Percentiles rank a stretch among this genome's conserved stretches.
phyloP scores from a whole-genome alignment of 2,329 filamentous ascomycete genomes.

The Dothidotthia symphoricarpi region DNA sequence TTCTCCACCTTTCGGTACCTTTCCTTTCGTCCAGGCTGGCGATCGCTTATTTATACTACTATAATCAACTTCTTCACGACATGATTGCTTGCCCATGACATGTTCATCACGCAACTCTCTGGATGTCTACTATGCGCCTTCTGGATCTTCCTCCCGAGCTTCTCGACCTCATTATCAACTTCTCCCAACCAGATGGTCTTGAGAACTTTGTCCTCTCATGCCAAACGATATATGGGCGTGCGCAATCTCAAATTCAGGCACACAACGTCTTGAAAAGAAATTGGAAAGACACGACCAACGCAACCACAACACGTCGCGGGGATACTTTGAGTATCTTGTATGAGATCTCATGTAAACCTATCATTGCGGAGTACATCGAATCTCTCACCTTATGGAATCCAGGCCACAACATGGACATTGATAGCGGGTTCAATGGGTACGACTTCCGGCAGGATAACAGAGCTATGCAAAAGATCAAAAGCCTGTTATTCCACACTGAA shows the following conservation, averaged over 20 bases:
- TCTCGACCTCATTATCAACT: slow-evolving; percentile 33
- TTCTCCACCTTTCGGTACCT: too few relatives aligned
- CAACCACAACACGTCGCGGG: slow-evolving; percentile 8
- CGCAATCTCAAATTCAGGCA: slow-evolving; percentile 23
- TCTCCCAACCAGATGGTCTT: slow-evolving; percentile 26
- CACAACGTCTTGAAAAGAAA: slow-evolving; percentile 29
- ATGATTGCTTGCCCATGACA: too few relatives aligned
- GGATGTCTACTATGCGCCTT: too few relatives aligned
- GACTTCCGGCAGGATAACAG: slow-evolving; percentile 21
- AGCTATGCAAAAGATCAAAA: slow-evolving; percentile 22
- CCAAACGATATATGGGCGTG: slow-evolving; percentile 28
- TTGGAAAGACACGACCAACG: slow-evolving; percentile 27
- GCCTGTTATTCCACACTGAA: slow-evolving; percentile 15
- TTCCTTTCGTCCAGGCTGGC: too few relatives aligned
- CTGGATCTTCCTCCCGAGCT: slow-evolving; percentile 36
- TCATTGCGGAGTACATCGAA: slow-evolving; percentile 34
- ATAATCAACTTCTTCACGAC: too few relatives aligned
- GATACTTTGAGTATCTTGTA: slow-evolving; percentile 27
- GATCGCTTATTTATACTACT: too few relatives aligned
- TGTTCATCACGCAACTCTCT: too few relatives aligned
- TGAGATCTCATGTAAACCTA: slow-evolving; percentile 26
- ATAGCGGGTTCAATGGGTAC: background rate
- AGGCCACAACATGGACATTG: slow-evolving; percentile 7
- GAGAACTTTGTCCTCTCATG: slow-evolving; percentile 34
- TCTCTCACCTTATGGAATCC: slow-evolving; percentile 28